Percentiles rank a stretch among this genome's conserved stretches.
Conservation (phyloP, 179 eudicot genomes). For the Monotropa hypopitys region DNA sequence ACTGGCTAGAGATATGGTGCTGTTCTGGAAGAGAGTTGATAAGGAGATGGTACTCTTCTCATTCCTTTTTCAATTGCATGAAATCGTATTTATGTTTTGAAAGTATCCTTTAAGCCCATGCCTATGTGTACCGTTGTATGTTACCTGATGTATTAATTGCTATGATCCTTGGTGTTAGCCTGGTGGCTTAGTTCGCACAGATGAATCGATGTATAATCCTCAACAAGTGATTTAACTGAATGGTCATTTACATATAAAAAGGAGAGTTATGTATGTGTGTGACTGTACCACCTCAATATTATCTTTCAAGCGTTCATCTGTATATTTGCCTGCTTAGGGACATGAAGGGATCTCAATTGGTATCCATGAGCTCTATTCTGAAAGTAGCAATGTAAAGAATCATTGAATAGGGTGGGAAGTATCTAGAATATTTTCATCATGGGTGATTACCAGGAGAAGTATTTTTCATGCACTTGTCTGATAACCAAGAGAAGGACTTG, state of each 20-base stretch:
- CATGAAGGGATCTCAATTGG: background rate
- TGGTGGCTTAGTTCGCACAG: too few species aligned
- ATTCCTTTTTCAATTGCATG: background rate
- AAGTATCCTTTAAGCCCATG: background rate
- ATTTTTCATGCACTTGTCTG: background rate
- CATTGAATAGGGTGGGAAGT: background rate
- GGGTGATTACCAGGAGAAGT: background rate
- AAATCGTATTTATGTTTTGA: background rate
- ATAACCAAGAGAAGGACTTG: background rate
- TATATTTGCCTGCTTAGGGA: background rate
- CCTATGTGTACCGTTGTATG: background rate
- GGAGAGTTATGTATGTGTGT: background rate
- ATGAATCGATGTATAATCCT: background rate
- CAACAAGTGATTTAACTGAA: background rate
- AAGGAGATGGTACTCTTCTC: constrained; percentile 77
- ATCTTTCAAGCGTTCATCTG: background rate
- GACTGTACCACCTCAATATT: background rate
- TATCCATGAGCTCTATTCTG: background rate
- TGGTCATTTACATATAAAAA: background rate
- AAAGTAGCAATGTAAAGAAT: background rate
- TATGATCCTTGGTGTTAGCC: background rate
- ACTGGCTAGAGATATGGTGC: constrained; percentile 84
- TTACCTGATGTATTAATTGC: background rate
- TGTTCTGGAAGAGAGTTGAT: constrained; percentile 91
- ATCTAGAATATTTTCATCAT: background rate